Evolutionary conservation across 345 rosid genomes (phyloP).

Genomic region (sweet orange (Citrus sinensis)): DVS_A1.0 CM039163.1:49072501-49073000

Average conservation of each 20-base stretch:
- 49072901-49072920: no score
- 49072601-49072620: no score
- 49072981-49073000: no score
- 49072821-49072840: neutral
- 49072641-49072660: no score
- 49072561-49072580: neutral
- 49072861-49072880: neutral
- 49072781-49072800: neutral
- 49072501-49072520: neutral
- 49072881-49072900: neutral
- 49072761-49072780: neutral
- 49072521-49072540: neutral
- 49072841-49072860: neutral
- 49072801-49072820: neutral
- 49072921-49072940: no score
- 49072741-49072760: neutral
- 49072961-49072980: no score
- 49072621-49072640: neutral
- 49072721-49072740: neutral
- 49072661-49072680: no score
- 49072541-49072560: neutral
- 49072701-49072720: neutral
- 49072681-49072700: neutral
- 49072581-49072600: neutral
- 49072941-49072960: no score